Base-by-base conservation (phyloP, 257 asterid species). In the Euphrasia confusa region DNA sequence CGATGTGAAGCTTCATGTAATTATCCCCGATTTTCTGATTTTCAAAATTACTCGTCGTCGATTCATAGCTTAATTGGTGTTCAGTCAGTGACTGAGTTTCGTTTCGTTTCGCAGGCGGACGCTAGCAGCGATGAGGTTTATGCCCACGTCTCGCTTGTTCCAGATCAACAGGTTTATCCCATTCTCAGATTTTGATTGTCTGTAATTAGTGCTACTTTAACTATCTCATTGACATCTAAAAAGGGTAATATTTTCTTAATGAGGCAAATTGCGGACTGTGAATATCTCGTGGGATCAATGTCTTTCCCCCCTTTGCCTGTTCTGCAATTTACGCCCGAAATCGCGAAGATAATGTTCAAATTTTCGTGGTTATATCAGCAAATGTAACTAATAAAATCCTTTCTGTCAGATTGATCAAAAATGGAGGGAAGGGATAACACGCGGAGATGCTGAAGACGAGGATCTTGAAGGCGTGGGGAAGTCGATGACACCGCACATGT, bases 1-100 rank as follows among this genome's bases (percentile, higher is more conserved):
- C 24, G 96, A 89, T 77, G 95, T 93, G 54, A 93, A 83, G 69
- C 94, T 93, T 56, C 94, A 85, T 77, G 97, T 89, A 52, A 62
- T 72, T n/a, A 0, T 68, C 30, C 65, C 6, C n/a, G 24, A 8
- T 50, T 15, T 47, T 10, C 7, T 28, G 56, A 5, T 42, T 56
- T 32, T 48, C 48, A 53, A 11, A 18, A 28, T 11, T 44, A 65
- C 14, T 54, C 39, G 7, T 52, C 12, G 33, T 28, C 39, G 10
- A 35, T 37, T 62, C 47, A 58, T 60, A n/a, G 55, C 64, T 35
- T 1, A 58, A 59, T 60, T 45, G 60, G 0, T 58, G 14, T 21
- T 21, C 1, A 21, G 24, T 21, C 1, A 21, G 24, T 6, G 58
- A 39, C 54, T 30, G 33, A 5, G 33, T 5, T 30, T 30, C 33